A percentile compares a stretch with the other conserved stretches of the same genome.
These are phyloP conservation scores for Sporothrix brasiliensis DNA, from an alignment of 2,329 filamentous ascomycete species.

Conservation along the genomic window DNA sequence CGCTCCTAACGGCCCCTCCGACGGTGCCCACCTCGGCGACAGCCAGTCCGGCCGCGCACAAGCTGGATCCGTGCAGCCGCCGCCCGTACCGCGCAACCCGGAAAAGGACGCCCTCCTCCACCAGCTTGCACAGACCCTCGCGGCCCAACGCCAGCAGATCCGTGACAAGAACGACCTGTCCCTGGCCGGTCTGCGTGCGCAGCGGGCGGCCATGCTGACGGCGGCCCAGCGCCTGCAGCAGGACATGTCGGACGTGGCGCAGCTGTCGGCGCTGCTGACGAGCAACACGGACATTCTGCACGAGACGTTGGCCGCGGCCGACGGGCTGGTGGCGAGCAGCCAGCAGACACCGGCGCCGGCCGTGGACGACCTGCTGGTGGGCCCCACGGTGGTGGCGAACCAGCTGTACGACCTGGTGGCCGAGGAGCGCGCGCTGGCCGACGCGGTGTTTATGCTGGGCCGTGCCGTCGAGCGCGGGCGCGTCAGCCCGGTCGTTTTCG, in stretches of 20 bases:
- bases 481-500: conserved; percentile 72
- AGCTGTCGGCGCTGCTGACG: conserved; percentile 70
- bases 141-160: conserved; percentile 68
- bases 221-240: conserved; percentile 70
- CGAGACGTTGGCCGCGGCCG: conserved; percentile 75
- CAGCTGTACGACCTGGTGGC: conserved; percentile 88
- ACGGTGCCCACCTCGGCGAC: neutral
- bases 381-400: conserved; percentile 87
- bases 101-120: conserved; percentile 87
- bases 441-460: conserved; percentile 82
- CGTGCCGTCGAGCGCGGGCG: conserved; percentile 73
- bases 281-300: conserved; percentile 79
- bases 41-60: conserved; percentile 47
- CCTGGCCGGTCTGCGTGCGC: conserved; percentile 74
- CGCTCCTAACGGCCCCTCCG: neutral
- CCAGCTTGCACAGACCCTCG: conserved; percentile 72
- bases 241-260: conserved; percentile 71
- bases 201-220: conserved; percentile 73
- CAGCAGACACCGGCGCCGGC: conserved; percentile 69
- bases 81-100: conserved; percentile 91
- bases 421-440: conserved; percentile 83
- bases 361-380: conserved; percentile 90
- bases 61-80: conserved; percentile 54
- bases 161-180: conserved; percentile 73
- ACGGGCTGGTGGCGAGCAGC: conserved; percentile 74